A percentile compares a stretch with the other conserved stretches of the same genome.
phyloP scores from a whole-genome alignment of 805 yeast species.

The Nakazawaea pomicola region DNA sequence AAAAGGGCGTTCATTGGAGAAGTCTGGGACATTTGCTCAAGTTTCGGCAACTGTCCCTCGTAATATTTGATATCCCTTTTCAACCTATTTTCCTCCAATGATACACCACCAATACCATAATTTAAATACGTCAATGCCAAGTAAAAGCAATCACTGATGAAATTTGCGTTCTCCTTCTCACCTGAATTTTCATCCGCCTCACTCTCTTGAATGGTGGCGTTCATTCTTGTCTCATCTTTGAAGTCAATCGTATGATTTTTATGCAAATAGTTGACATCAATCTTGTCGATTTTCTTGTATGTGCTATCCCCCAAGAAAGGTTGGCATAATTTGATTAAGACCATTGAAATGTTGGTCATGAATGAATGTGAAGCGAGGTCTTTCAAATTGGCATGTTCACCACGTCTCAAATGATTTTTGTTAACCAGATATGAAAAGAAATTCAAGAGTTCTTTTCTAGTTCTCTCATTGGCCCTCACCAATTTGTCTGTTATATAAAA shows the following conservation, averaged over 20 bases:
- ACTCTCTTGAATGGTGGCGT: constrained; percentile 70
- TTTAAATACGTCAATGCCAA: constrained; percentile 74
- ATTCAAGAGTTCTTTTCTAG: constrained; percentile 59
- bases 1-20: constrained; percentile 21
- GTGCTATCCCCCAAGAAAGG: constrained; percentile 71
- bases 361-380: constrained; percentile 74
- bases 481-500: constrained; percentile 69
- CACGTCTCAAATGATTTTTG: constrained; percentile 80
- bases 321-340: constrained; percentile 66
- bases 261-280: constrained; percentile 66
- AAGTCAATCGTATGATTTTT: constrained; percentile 56
- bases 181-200: constrained; percentile 39
- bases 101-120: constrained; percentile 83
- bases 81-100: constrained; percentile 50
- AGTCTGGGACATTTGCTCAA: constrained; percentile 33
- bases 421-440: constrained; percentile 76
- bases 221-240: constrained; percentile 75
- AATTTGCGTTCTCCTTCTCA: constrained; percentile 46
- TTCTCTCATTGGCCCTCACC: constrained; percentile 62
- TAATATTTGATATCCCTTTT: constrained; percentile 43
- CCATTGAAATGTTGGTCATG: constrained; percentile 68
- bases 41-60: constrained; percentile 47
- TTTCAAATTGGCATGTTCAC: constrained; percentile 69
- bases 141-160: constrained; percentile 88
- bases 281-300: constrained; percentile 67